Evolutionary conservation across 352 stramenopile species (phyloP), one percentile per base, ranked within the genome.

Genomic region (Elongisporangium anandrum): DNA sequence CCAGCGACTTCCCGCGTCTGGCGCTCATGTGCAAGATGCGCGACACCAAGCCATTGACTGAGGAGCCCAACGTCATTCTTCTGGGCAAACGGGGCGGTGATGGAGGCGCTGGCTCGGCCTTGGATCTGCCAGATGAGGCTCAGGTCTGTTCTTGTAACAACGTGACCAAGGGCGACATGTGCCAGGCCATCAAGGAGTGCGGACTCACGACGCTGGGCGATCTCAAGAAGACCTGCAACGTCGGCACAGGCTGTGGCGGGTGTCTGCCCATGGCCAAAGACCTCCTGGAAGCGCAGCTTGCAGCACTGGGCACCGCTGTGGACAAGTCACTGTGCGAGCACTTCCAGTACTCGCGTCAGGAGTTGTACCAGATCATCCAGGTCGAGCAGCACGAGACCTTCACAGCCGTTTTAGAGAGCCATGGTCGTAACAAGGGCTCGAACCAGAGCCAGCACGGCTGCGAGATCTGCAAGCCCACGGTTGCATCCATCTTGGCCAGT

Each of bases 101-200:
- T 22, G 59, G 54, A 5, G 75, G 60, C 7, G 69, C 71, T 20
- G 77, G 62, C 52, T 59, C 67, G 1, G 67, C 84, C 7, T 60
- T 85, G 16, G 81, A 88, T 49, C 75, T 88, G 45, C 75, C 85
- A 20, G 90, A 96, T 23, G 85, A 84, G 53, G 73, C 85, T 17
- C 85, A 97, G 72, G 82, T 98, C 21, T 98, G 92, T 52, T 97
- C 88, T 13, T 98, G 92, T 72, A 98, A 98, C 70, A 92, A 97
- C 69, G 87, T 98, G 20, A 95, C 69, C 50, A 86, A 90, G 55
- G 88, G 89, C 7, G 64, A 84, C 5, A 88, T 98, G 66, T 87
- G 77, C 54, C 58, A 62, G 20, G 57, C 70, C 8, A 92, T 97
- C 59, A 77, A 80, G 24, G 77, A 93, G 21, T 70, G 94, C 38